A percentile compares a stretch with the other conserved stretches of the same genome.
phyloP scores from a whole-genome alignment of 108 stramenopile genomes.

The Hondaea fermentalgiana region DNA sequence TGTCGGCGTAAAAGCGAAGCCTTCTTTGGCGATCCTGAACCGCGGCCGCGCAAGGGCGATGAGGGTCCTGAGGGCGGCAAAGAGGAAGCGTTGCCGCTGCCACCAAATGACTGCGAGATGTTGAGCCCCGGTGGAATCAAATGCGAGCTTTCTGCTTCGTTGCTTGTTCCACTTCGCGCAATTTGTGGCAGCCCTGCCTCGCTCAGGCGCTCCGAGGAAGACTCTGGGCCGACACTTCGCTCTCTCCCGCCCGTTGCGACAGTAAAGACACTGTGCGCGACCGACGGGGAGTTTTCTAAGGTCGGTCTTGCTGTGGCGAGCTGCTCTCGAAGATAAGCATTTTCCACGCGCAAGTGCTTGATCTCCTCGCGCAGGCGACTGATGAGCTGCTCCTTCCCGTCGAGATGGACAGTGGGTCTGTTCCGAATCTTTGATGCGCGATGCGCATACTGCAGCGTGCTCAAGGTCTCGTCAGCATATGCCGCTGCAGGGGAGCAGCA shows the following conservation, averaged over 20 bases:
- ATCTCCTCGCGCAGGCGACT: slow-evolving; percentile 33
- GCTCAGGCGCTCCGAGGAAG: background rate
- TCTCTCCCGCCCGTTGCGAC: background rate
- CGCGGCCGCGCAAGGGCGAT: background rate
- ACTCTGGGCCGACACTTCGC: background rate
- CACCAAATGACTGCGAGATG: background rate
- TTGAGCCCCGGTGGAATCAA: background rate
- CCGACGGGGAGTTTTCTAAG: background rate
- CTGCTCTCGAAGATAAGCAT: slow-evolving; percentile 22
- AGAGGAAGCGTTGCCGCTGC: background rate
- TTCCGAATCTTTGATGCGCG: slow-evolving; percentile 42
- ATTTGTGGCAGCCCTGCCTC: background rate
- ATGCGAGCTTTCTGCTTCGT: background rate
- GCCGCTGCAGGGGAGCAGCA: slow-evolving; percentile 38
- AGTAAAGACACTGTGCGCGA: background rate
- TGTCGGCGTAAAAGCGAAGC: slow-evolving; percentile 2
- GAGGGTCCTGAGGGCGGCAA: background rate
- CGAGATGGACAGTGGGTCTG: slow-evolving; percentile 30
- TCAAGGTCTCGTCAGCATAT: slow-evolving; percentile 41
- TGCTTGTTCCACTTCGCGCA: background rate
- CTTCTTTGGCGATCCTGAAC: background rate
- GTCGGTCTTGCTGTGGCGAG: background rate
- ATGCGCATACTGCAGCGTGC: slow-evolving; percentile 41
- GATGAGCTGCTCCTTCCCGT: slow-evolving; percentile 36
- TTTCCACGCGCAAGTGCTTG: slow-evolving; percentile 21